Conservation (phyloP, 148 eudicot species). For the Vaccinium darrowii region DNA sequence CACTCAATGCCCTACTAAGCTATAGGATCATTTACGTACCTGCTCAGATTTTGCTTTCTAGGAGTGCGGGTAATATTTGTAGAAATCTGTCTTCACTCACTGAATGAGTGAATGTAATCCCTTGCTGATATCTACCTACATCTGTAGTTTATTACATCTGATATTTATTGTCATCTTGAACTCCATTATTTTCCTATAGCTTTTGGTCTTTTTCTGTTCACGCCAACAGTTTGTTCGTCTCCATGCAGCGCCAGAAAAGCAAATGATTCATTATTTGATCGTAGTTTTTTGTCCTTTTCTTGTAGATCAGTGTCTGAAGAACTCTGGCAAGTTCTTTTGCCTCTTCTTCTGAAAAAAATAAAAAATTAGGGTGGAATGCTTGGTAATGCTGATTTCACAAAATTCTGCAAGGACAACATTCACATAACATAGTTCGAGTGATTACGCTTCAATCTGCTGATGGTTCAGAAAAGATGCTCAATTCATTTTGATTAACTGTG, state of each 20-base stretch:
- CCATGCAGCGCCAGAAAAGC: no score
- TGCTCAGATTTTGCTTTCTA: neutral
- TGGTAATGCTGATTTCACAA: no score
- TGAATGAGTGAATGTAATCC: neutral
- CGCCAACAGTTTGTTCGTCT: no score
- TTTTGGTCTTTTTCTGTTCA: no score
- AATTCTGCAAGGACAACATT: no score
- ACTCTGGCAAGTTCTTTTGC: conserved; percentile 1
- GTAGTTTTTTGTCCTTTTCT: neutral
- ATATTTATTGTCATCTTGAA: neutral
- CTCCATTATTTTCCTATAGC: no score
- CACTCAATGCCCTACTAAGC: neutral
- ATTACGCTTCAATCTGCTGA: no score
- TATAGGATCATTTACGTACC: neutral
- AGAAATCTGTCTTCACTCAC: neutral
- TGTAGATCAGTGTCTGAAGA: neutral
- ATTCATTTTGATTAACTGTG: no score
- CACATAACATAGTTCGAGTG: no score
- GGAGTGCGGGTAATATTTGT: neutral
- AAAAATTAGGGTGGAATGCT: no score
- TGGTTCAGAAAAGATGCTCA: no score
- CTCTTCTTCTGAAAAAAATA: no score
- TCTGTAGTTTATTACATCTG: neutral
- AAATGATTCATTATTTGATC: neutral
- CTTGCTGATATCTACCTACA: neutral